Evolutionary conservation across 2,329 filamentous ascomycete species (phyloP).

Genomic region (Trichoderma oligosporum): DNA sequence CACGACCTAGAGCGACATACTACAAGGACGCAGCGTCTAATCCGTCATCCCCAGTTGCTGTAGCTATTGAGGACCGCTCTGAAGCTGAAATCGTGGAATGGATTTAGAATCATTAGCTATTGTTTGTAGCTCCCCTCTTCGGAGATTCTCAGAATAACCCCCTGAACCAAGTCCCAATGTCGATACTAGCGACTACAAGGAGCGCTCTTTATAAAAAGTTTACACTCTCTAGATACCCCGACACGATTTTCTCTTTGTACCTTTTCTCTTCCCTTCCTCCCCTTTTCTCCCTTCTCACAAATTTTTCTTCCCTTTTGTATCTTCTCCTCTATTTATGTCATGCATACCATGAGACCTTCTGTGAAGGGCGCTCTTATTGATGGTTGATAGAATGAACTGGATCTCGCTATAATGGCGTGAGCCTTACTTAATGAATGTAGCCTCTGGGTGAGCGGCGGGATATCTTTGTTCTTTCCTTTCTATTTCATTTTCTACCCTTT

Average conservation of each 20-base stretch:
- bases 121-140: background rate
- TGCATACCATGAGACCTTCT: background rate
- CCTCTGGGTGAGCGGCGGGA: too few relatives aligned
- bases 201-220: background rate
- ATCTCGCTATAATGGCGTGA: background rate
- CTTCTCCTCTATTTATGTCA: background rate
- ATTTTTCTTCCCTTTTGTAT: background rate
- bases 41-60: background rate
- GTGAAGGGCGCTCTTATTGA: background rate
- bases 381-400: background rate
- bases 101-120: constrained; percentile 16
- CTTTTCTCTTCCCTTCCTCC: background rate
- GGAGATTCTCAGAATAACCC: background rate
- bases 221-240: background rate
- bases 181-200: background rate
- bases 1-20: background rate
- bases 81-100: constrained; percentile 20
- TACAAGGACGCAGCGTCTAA: background rate
- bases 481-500: too few relatives aligned
- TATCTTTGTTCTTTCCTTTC: too few relatives aligned
- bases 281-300: background rate
- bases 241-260: background rate
- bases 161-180: background rate
- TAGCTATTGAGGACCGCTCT: background rate
- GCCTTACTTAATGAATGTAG: too few relatives aligned